Evolutionary conservation across 495 filamentous ascomycete species (phyloP).

Genomic region (Tuber calosporum): DNA sequence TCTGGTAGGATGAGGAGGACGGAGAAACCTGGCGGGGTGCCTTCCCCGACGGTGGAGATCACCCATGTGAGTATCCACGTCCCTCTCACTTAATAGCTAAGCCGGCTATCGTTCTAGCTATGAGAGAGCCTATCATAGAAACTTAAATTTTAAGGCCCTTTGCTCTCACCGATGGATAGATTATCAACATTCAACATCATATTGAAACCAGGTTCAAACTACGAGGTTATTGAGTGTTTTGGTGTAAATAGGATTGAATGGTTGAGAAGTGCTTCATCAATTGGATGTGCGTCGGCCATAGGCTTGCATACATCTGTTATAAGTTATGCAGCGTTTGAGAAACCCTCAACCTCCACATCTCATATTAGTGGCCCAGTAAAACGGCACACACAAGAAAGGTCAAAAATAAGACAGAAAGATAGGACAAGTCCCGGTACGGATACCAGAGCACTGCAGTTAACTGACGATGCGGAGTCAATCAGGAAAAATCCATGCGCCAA

Average conservation of each 20-base stretch:
- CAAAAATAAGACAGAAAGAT: background rate
- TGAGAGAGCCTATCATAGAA: background rate
- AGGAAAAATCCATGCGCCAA: background rate
- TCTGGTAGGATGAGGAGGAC: background rate
- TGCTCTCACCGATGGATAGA: background rate
- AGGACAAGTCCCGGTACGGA: background rate
- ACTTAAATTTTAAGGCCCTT: background rate
- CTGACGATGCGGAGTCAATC: background rate
- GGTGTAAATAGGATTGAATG: background rate
- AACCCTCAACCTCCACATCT: background rate
- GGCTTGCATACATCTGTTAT: background rate
- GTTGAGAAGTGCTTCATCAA: background rate
- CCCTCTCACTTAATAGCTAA: background rate
- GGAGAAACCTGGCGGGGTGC: background rate
- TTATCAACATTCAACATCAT: background rate
- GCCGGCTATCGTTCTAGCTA: background rate
- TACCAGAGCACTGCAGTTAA: background rate
- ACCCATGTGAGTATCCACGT: background rate
- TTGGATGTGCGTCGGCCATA: background rate
- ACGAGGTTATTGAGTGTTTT: background rate
- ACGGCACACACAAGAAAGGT: background rate
- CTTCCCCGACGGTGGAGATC: background rate
- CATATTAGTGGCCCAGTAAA: background rate
- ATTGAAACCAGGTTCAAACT: background rate
- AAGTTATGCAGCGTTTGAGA: background rate